Conservation (phyloP, 2,329 filamentous ascomycete genomes). For the Coniella lustricola region DNA sequence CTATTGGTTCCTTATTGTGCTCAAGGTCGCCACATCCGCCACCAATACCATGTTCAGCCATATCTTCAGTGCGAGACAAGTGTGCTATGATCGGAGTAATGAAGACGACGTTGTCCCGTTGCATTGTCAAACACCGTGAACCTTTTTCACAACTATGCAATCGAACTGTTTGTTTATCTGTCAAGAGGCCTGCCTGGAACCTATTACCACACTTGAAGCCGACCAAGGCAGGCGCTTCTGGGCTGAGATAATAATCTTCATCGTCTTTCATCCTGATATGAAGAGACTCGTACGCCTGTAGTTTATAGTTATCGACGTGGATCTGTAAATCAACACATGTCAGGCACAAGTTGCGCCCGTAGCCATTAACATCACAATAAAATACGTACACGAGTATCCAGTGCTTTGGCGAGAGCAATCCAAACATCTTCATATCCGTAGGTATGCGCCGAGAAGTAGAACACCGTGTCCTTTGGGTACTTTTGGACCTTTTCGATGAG, state of each 20-base stretch:
- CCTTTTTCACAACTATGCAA: slow-evolving; percentile 84
- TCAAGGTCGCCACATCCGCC: slow-evolving; percentile 72
- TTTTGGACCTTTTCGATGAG: slow-evolving; percentile 59
- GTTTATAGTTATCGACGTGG: slow-evolving; percentile 78
- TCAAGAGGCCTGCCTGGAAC: slow-evolving; percentile 64
- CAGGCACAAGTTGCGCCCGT: not conserved
- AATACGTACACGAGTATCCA: slow-evolving; percentile 52
- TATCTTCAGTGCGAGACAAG: slow-evolving; percentile 48
- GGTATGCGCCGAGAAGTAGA: slow-evolving; percentile 85
- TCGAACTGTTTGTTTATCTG: slow-evolving; percentile 50
- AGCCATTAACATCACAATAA: not conserved
- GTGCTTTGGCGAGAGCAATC: slow-evolving; percentile 66
- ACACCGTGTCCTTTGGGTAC: slow-evolving; percentile 69
- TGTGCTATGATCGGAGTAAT: slow-evolving; percentile 74
- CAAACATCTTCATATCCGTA: slow-evolving; percentile 83
- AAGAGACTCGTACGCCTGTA: slow-evolving; percentile 63
- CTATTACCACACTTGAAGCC: slow-evolving; percentile 72
- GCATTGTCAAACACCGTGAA: slow-evolving; percentile 47
- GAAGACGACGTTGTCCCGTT: slow-evolving; percentile 48
- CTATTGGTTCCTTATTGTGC: slow-evolving; percentile 56
- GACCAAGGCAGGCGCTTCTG: slow-evolving; percentile 60
- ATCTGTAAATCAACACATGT: slow-evolving; percentile 37
- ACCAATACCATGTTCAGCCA: slow-evolving; percentile 69
- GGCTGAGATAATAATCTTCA: slow-evolving; percentile 36
- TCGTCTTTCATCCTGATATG: slow-evolving; percentile 35